Evolutionary conservation across 192 early-diverging fungal species (phyloP), one percentile per base, ranked within the genome.

Genomic region (Powellomyces hirtus): DNA sequence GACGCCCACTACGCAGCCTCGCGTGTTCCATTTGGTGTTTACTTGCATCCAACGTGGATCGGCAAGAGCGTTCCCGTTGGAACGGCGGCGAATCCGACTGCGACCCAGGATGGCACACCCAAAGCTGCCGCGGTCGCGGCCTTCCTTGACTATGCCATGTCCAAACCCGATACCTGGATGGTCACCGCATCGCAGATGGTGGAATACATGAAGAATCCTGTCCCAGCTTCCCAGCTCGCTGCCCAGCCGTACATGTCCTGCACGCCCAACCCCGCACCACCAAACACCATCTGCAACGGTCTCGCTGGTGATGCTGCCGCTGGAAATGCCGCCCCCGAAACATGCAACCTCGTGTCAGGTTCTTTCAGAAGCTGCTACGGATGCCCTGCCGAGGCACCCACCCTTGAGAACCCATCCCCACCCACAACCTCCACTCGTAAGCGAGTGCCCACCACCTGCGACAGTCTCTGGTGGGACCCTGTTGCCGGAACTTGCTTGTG

Each of bases 161-260:
- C 72, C 26, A 73, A 85, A 40, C 77, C 80, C 14, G 84, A 91
- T 75, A 85, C 87, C 24, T 91, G 88, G 86, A 87, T 90, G 74
- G 84, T 91, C 18, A 90, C 88, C 56, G 80, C 79, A 59, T 76
- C 82, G 34, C 89, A 91, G 64, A 45, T 91, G 34, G 71, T 91
- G 24, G 69, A 86, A 65, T 91, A 89, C 81, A 90, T 91, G 86
- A 70, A 90, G 77, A 90, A 91, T 75, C 89, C 89, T 31, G 89
- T 91, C 6, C 87, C 88, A 0, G 85, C 79, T n/a, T 73, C 72
- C 45, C 74, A 91, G 55, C 65, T 91, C n/a, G 82, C 76, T 22
- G 59, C 52, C 14, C 88, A 90, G 57, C 64, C 80, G 10, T 88
- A 90, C 75, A 89, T 91, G 85, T 72, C 78, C 60, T 89, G 89